Evolutionary conservation across 2,329 filamentous ascomycete genomes (phyloP), one percentile per base, ranked within the genome.

Genomic region (Calonectria fujianensis): DNA sequence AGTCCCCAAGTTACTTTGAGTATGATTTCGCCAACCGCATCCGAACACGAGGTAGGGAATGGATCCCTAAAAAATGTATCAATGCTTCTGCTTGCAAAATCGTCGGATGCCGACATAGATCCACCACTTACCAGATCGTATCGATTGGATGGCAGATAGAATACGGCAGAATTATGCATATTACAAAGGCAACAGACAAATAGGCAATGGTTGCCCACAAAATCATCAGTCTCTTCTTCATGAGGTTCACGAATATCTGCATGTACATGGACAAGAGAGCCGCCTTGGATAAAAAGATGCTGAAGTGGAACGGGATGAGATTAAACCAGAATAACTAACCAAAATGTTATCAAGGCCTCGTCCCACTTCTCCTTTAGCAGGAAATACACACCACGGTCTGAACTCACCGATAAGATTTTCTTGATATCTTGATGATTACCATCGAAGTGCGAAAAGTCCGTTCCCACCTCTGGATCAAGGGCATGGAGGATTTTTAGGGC

Each of bases 191-290:
- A 1, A 18, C 0, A 11, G 4, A 24, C 1, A 61, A 35, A 27
- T 61, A 61, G 14, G 4, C 10, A 27, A 39, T 39, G 14, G 32
- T 39, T 39, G 24, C 20, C 54, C 54, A 61, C 14, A 61, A 2
- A 61, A 61, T 3, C 3, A 39, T 27, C n/a, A 61, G 3, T 39
- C 32, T 39, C 32, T 61, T 61, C 16, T 61, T 24, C 54, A 61
- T 61, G 20, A 61, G 11, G 4, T 9, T 61, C 5, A 61, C 1
- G 20, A 61, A 61, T 27, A 61, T 61, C 32, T 39, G 54, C 54
- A 39, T 16, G 32, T 61, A 61, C 54, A 61, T 61, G 2, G 54
- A 61, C n/a, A 61, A 27, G 5, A 61, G 32, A 61, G 54, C 54
- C 3, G 32, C 54, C 18, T 61, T 61, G 32, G 20, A 39, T 2